phyloP scores from a whole-genome alignment of 2,329 filamentous ascomycete genomes.

The Aspergillus brasiliensis region DNA sequence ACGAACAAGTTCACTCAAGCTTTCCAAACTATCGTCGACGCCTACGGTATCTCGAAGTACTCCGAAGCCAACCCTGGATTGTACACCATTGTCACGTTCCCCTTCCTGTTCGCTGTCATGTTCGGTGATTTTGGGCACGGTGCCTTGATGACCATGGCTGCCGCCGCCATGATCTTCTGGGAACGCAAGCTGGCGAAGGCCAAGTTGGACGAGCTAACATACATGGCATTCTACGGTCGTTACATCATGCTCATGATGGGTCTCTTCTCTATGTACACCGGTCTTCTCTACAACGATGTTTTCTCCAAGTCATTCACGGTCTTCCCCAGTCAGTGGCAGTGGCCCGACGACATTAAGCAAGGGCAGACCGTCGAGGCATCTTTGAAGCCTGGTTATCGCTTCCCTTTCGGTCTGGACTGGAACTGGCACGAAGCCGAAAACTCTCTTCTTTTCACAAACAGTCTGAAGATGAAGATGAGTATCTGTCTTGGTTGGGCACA shows the following conservation, averaged over 20 bases:
- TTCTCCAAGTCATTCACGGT: slow-evolving; percentile 92
- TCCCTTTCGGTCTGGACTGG: slow-evolving; percentile 94
- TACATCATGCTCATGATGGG: slow-evolving; percentile 99
- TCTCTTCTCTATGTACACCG: slow-evolving; percentile 94
- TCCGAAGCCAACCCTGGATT: slow-evolving; percentile 95
- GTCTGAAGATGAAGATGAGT: slow-evolving; percentile 99
- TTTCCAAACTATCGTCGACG: slow-evolving; percentile 98
- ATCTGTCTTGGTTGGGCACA: slow-evolving; percentile 96
- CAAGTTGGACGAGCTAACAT: slow-evolving; percentile 95
- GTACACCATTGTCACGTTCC: slow-evolving; percentile 94
- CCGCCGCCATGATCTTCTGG: slow-evolving; percentile 92
- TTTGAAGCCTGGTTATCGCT: slow-evolving; percentile 76
- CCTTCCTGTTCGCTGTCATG: slow-evolving; percentile 99
- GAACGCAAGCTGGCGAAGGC: slow-evolving; percentile 79
- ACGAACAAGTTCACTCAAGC: slow-evolving; percentile 98
- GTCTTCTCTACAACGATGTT: slow-evolving; percentile 94
- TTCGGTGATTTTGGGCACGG: slow-evolving; percentile 98
- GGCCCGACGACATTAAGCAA: slow-evolving; percentile 68
- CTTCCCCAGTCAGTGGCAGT: slow-evolving; percentile 89
- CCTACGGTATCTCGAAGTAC: slow-evolving; percentile 96
- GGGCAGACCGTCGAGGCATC: slow-evolving; percentile 66
- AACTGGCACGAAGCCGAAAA: slow-evolving; percentile 97
- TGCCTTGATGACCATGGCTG: slow-evolving; percentile 80
- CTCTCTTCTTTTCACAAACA: slow-evolving; percentile 93
- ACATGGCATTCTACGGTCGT: slow-evolving; percentile 97